These are phyloP conservation scores for Rosa hybrid DNA, from an alignment of 331 rosid genomes.

Conservation along the genomic window DNA sequence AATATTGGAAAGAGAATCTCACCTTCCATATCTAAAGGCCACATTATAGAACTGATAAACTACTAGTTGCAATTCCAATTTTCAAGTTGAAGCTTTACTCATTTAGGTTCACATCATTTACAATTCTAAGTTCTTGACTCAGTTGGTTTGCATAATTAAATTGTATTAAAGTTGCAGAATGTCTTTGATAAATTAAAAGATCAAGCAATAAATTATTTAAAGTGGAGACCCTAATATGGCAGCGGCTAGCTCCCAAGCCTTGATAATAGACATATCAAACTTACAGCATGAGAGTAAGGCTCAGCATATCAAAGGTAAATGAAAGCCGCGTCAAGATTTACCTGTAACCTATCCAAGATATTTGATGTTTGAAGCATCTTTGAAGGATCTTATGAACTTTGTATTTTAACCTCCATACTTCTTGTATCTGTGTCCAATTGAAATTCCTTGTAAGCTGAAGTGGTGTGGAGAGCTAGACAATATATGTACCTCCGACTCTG, in stretches of 20 bases:
- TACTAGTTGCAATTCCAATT: not conserved
- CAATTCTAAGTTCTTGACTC: not conserved
- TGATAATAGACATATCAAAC: not conserved
- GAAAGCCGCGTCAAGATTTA: not conserved
- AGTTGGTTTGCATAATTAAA: not conserved
- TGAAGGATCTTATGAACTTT: not conserved
- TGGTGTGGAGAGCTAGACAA: not conserved
- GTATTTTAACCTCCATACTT: not conserved
- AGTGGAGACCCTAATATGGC: not conserved
- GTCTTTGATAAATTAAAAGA: not conserved
- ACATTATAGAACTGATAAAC: not conserved
- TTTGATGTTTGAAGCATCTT: not conserved
- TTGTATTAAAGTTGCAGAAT: not conserved
- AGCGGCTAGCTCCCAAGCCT: not conserved
- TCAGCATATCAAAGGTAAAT: not conserved
- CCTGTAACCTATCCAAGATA: not conserved
- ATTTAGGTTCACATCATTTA: not conserved
- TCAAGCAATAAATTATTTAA: not conserved
- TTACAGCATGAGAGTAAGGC: not conserved
- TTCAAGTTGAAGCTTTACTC: not conserved
- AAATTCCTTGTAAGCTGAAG: not conserved
- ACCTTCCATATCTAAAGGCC: too few relatives aligned
- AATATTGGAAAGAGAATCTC: too few relatives aligned
- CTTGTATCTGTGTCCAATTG: not conserved
- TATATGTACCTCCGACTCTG: conserved; percentile 5